A percentile compares a stretch with the other conserved stretches of the same genome.
Conservation (phyloP, 345 rosid species). For the Eucalyptus marginata region DNA sequence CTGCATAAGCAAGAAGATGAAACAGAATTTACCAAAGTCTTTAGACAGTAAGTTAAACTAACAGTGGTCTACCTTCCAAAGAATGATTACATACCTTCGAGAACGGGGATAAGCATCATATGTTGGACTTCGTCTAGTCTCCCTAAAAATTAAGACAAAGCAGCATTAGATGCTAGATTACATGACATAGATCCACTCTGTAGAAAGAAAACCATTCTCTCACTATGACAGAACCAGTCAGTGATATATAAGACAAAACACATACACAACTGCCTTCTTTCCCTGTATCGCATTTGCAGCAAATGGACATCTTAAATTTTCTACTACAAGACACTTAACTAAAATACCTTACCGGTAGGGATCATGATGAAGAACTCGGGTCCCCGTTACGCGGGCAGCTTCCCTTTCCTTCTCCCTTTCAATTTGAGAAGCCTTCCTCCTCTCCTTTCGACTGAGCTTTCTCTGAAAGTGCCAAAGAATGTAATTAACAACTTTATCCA, state of each 20-base stretch:
- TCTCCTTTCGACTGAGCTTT: conserved; percentile 94
- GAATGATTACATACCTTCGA: conserved; percentile 41
- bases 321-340: neutral
- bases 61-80: neutral
- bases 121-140: conserved; percentile 85
- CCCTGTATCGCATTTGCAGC: neutral
- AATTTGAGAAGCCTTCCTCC: conserved; percentile 89
- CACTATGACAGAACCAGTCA: neutral
- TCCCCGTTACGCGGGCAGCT: conserved; percentile 53
- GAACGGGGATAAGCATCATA: conserved; percentile 92
- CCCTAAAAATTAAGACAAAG: conserved; percentile 25
- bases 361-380: conserved; percentile 64
- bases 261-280: neutral
- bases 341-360: conserved; percentile 59
- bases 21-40: neutral
- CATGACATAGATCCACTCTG: neutral
- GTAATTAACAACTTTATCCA: neutral
- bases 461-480: conserved; percentile 34
- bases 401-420: conserved; percentile 95
- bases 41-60: neutral
- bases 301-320: neutral
- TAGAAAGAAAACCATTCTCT: neutral
- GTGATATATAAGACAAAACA: neutral
- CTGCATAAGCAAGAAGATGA: conserved; percentile 6
- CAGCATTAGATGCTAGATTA: neutral